A percentile compares a stretch with the other conserved stretches of the same genome.
phyloP scores from a whole-genome alignment of 768 basidiomycete genomes.

The Podaxis mareebaensis region DNA sequence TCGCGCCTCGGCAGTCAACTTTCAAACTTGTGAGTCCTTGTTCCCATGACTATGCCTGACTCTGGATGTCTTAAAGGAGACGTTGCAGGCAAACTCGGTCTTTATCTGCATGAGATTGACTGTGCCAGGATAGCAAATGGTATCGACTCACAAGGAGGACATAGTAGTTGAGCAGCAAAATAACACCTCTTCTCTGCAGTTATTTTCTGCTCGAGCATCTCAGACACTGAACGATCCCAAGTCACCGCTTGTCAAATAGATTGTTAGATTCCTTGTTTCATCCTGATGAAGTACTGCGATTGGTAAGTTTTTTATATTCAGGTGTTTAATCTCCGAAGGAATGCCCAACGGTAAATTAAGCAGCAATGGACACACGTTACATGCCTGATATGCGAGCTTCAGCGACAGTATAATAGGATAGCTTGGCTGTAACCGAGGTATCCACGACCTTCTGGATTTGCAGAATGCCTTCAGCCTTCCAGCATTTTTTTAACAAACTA shows the following conservation, averaged over 20 bases:
- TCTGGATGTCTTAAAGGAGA: too few relatives aligned
- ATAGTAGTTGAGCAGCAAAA: too few relatives aligned
- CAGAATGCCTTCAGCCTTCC: neutral
- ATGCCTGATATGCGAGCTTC: neutral
- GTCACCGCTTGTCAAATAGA: neutral
- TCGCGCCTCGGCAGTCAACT: too few relatives aligned
- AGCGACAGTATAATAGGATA: neutral
- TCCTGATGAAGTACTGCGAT: neutral
- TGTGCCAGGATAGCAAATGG: too few relatives aligned
- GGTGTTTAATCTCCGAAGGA: neutral
- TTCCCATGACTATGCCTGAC: too few relatives aligned
- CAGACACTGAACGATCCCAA: neutral
- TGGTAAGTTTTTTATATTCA: neutral
- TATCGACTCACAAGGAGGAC: too few relatives aligned
- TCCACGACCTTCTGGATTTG: neutral
- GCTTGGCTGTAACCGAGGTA: neutral
- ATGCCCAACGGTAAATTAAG: neutral
- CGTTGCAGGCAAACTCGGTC: too few relatives aligned
- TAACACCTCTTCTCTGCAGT: too few relatives aligned
- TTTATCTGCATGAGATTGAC: too few relatives aligned
- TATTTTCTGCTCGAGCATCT: neutral
- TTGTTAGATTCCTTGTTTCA: neutral
- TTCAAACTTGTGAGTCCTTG: too few relatives aligned
- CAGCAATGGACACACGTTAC: neutral
- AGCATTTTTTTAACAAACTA: neutral